Conservation (phyloP, 805 yeast genomes). For the Saturnispora sekii region DNA sequence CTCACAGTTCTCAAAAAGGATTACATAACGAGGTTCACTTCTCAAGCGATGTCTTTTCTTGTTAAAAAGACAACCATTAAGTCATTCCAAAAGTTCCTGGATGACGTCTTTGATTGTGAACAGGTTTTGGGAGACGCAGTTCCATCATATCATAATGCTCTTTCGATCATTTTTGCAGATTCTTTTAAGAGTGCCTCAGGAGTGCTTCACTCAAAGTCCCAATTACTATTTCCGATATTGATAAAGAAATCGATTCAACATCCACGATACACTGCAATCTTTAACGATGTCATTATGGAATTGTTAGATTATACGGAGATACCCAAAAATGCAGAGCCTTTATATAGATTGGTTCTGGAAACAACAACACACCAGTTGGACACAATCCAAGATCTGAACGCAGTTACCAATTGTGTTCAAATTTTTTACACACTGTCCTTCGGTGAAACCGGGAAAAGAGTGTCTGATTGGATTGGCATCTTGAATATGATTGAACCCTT, state of each 20-base stretch:
- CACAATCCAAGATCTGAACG: slow-evolving; percentile 8
- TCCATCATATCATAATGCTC: slow-evolving; percentile 44
- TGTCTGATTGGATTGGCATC: slow-evolving; percentile 39
- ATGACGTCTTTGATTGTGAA: slow-evolving; percentile 27
- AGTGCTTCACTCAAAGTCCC: slow-evolving; percentile 65
- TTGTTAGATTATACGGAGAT: slow-evolving; percentile 43
- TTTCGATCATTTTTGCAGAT: slow-evolving; percentile 58
- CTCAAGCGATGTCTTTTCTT: slow-evolving; percentile 82
- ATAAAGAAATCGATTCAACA: slow-evolving; percentile 14
- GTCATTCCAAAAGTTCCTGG: slow-evolving; percentile 37
- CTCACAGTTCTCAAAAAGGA: slow-evolving; percentile 48
- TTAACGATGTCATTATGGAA: slow-evolving; percentile 49
- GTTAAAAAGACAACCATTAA: slow-evolving; percentile 54
- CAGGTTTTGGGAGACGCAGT: slow-evolving; percentile 25
- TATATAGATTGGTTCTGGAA: slow-evolving; percentile 32
- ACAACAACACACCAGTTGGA: slow-evolving; percentile 9
- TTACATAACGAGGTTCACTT: slow-evolving; percentile 70
- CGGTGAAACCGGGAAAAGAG: slow-evolving; percentile 63
- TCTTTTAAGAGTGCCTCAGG: slow-evolving; percentile 64
- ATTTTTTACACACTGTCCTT: slow-evolving; percentile 42
- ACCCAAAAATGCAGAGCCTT: slow-evolving; percentile 33
- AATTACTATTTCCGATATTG: slow-evolving; percentile 36
- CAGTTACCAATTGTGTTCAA: slow-evolving; percentile 28
- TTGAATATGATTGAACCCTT: slow-evolving; percentile 14
- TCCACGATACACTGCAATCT: slow-evolving; percentile 31